Base-by-base conservation (phyloP, 495 filamentous ascomycete species). In the Alectoria sarmentosa region DNA sequence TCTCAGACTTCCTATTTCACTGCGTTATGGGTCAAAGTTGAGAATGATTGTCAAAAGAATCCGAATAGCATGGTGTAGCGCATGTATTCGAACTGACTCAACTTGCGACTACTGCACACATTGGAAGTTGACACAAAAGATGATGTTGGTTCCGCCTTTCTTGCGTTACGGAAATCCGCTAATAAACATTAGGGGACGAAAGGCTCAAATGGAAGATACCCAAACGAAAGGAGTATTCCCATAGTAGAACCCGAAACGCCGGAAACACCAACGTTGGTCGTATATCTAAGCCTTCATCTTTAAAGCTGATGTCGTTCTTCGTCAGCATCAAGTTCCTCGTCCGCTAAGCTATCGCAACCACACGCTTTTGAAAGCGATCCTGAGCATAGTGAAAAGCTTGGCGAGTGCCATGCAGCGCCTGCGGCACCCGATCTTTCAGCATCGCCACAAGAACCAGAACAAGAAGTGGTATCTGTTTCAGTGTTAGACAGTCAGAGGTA, bases 401-500 rank as follows among this genome's bases (percentile, higher is more conserved):
- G n/a, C 28, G 19, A 34, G 56, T 48, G 56, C 36, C 26, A 28
- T 61, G 44, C 56, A 58, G 42, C 32, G 49, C 37, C 26, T 55
- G 46, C 8, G 69, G 67, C 44, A 58, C 38, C 34, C 61, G 46
- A 42, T 69, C 67, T 46, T 67, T 67, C 39, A 83, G 74, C 86
- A 88, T 89, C 34, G 84, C 81, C 17, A 82, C 77, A 42, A 89
- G 76, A 65, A 89, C 83, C 66, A 89, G 71, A 65, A 88, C 67
- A 46, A 90, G 77, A 66, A 85, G 75, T 44, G 82, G 82, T 69
- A 85, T 82, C 82, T 85, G 61, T 34, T 37, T 57, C 42, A 23
- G 30, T 61, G 13, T 54, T 54, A 54, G 49, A 66, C 76, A 66
- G 76, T 71, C 57, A 67, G 36, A 36, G 36, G 15, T 46, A 19